A percentile compares a stretch with the other conserved stretches of the same genome.
These are phyloP conservation scores for Hansenula sp. DNA, from an alignment of 1,139 yeast genomes.

Conservation along the genomic window DNA sequence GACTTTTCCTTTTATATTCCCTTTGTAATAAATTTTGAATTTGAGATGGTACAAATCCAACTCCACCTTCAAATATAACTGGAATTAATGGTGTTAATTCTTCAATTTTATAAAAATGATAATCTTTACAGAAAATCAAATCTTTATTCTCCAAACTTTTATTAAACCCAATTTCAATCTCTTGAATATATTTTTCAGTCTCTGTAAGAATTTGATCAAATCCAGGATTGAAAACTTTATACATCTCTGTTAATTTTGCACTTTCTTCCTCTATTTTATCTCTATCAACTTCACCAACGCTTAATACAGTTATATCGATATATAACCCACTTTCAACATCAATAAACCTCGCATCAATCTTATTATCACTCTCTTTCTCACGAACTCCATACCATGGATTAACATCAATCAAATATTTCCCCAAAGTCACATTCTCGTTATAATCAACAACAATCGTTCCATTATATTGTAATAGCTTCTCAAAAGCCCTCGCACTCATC, in stretches of 20 bases:
- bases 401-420: conserved; percentile 47
- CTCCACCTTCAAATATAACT: conserved; percentile 47
- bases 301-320: conserved; percentile 49
- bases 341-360: conserved; percentile 58
- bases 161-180: background rate
- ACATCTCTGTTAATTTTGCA: conserved; percentile 26
- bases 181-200: conserved; percentile 12
- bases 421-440: conserved; percentile 37
- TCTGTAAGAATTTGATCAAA: conserved; percentile 23
- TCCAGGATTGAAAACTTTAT: conserved; percentile 35
- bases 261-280: conserved; percentile 16
- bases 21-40: conserved; percentile 34
- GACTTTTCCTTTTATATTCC: conserved; percentile 34
- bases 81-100: conserved; percentile 43
- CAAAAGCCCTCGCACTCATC: conserved; percentile 40
- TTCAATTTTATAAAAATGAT: conserved; percentile 40
- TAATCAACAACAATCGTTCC: conserved; percentile 44
- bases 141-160: conserved; percentile 14
- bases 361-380: conserved; percentile 36
- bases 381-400: conserved; percentile 36
- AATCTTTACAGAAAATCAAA: conserved; percentile 45
- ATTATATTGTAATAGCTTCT: conserved; percentile 34
- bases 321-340: conserved; percentile 52
- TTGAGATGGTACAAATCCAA: conserved; percentile 38
- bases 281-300: conserved; percentile 12